Base-by-base conservation (phyloP, 2,329 filamentous ascomycete species). In the Paraphoma chrysanthemicola region DNA sequence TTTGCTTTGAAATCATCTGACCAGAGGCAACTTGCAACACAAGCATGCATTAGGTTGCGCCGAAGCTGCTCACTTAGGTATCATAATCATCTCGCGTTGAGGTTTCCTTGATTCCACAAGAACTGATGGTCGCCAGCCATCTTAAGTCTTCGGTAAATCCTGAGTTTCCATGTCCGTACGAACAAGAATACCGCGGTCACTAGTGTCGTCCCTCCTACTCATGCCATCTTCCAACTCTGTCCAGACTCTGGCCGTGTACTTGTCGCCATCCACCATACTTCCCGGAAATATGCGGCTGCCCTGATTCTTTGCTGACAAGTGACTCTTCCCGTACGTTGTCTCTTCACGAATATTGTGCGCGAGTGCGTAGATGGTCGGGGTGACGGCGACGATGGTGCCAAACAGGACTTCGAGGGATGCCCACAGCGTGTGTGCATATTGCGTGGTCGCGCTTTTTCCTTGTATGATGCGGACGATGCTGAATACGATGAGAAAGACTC, bases 361-460 rank as follows among this genome's bases (percentile, higher is more conserved):
- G 30, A 66, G 61, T 18, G 63, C 59, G 42, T 66, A 66, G 11
- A 64, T 55, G 1, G 59, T 64, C 17, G 63, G 63, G 1, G 59
- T 62, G 12, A 66, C 63, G 3, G 63, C 61, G 12, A 66, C 61
- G 10, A 64, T 52, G 10, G 51, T 54, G 1, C 58, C 61, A 16
- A 66, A 56, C 0, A 66, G 48, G 9, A 64, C 45, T 38, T 66
- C 63, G 10, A 66, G 43, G 1, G 58, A 62, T 3, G 60, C 63
- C 60, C 61, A 66, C 28, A 64, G 14, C 0, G 63, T 66, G 23
- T 66, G 63, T 0, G 53, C 56, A 28, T 56, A 52, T 33, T 66
- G 60, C 14, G 46, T 50, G 28, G 49, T 51, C 4, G 63, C 64
- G 30, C 49, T 16, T 2, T 48, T 54, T 30, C 63, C 63, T 23